Conservation (phyloP, 2,329 filamentous ascomycete species). For the Aquanectria penicillioides region DNA sequence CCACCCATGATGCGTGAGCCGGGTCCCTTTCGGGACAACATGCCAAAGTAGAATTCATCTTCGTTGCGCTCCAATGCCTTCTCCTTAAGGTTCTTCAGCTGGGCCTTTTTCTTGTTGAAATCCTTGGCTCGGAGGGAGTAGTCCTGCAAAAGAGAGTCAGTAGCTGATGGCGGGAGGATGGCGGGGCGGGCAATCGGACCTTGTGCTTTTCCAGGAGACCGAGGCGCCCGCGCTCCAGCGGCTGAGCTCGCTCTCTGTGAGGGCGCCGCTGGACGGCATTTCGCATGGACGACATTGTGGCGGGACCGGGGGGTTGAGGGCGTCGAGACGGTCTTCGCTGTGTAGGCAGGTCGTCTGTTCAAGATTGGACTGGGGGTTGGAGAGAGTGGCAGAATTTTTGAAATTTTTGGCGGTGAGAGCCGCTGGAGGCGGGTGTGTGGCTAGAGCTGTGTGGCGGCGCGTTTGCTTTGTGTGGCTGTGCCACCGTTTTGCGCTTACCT, state of each 20-base stretch:
- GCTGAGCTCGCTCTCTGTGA: slow-evolving; percentile 91
- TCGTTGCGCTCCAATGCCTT: slow-evolving; percentile 75
- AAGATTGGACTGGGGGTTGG: slow-evolving; percentile 14
- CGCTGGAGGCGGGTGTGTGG: slow-evolving; percentile 26
- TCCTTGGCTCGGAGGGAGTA: slow-evolving; percentile 73
- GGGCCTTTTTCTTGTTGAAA: slow-evolving; percentile 72
- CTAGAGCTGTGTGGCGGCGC: neutral
- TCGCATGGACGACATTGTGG: slow-evolving; percentile 66
- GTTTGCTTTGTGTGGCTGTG: neutral
- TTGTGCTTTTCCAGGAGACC: slow-evolving; percentile 97
- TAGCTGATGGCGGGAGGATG: neutral
- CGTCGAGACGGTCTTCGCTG: neutral
- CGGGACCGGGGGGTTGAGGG: neutral
- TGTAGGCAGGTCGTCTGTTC: neutral
- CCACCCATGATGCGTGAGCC: slow-evolving; percentile 59
- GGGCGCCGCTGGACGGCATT: slow-evolving; percentile 81
- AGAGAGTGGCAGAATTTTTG: slow-evolving; percentile 47
- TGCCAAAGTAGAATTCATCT: slow-evolving; percentile 79
- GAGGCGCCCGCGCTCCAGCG: slow-evolving; percentile 82
- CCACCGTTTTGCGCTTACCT: no score
- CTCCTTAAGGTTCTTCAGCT: slow-evolving; percentile 66
- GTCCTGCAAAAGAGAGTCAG: slow-evolving; percentile 56
- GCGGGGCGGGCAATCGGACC: slow-evolving; percentile 52
- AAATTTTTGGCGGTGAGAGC: slow-evolving; percentile 53
- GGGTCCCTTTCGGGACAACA: slow-evolving; percentile 70